Percentiles rank a stretch among this genome's conserved stretches.
Evolutionary conservation across 441 rosid species (phyloP).

Genomic region (Biscutella laevigata): DNA sequence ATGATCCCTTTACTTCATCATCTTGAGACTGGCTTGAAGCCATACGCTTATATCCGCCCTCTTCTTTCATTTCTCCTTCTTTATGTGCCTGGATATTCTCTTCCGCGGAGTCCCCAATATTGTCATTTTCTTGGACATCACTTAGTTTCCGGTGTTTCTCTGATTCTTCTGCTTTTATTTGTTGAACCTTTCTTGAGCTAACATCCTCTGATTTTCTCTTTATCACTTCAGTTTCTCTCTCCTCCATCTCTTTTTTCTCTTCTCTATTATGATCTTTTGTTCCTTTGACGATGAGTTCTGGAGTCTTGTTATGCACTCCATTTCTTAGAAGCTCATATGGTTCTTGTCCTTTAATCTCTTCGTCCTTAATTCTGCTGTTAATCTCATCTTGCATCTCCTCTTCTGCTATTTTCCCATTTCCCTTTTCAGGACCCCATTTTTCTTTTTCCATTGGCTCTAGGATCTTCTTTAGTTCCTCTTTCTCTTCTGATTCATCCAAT

Average conservation of each 20-base stretch:
- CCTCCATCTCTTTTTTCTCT: not conserved
- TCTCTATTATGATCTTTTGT: slow-evolving; percentile 4
- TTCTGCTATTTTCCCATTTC: not conserved
- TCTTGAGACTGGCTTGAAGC: slow-evolving; percentile 12
- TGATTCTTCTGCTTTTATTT: not conserved
- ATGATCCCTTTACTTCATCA: not conserved
- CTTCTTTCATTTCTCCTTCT: not conserved
- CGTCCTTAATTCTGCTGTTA: not conserved
- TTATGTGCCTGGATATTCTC: not conserved
- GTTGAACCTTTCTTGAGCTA: not conserved
- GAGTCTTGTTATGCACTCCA: not conserved
- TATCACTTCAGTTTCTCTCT: not conserved
- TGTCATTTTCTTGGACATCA: not conserved
- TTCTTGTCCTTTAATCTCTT: slow-evolving; percentile 5
- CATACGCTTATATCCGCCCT: not conserved
- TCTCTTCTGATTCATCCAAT: not conserved
- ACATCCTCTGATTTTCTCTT: not conserved
- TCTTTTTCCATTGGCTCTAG: not conserved
- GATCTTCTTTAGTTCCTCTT: not conserved
- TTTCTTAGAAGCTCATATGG: not conserved
- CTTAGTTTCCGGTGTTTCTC: not conserved
- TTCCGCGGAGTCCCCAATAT: not conserved
- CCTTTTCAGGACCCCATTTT: not conserved
- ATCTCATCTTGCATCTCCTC: not conserved
- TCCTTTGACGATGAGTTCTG: no score